These are phyloP conservation scores for Stentor coeruleus DNA, from an alignment of 73 alveolate species.

Conservation along the genomic window DNA sequence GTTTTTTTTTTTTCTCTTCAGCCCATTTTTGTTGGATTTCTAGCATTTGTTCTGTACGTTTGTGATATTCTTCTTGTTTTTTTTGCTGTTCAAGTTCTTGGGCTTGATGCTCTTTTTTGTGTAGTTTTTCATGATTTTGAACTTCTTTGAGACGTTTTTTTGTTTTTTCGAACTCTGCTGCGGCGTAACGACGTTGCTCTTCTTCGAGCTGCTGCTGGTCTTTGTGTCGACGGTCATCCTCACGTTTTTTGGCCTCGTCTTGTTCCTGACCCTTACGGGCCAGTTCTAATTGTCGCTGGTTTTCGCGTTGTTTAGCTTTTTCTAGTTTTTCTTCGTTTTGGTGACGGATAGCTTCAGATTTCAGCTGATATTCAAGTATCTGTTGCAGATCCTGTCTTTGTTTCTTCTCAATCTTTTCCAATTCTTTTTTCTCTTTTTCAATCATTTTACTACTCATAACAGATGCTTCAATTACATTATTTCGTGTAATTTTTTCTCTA, in stretches of 20 bases:
- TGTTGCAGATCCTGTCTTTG: conserved; percentile 6
- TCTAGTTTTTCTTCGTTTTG: not conserved
- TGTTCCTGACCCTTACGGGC: not conserved
- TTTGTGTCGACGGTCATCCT: not conserved
- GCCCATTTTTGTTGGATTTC: not conserved
- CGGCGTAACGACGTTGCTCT: not conserved
- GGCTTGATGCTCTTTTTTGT: not conserved
- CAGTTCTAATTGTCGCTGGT: not conserved
- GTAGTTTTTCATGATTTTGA: not conserved
- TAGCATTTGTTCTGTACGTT: not conserved
- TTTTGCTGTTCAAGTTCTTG: not conserved
- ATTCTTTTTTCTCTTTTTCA: not conserved
- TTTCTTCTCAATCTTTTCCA: not conserved
- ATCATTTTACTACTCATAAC: not conserved
- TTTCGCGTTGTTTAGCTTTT: not conserved
- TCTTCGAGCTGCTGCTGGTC: not conserved
- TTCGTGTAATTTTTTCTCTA: not conserved
- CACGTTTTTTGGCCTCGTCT: not conserved
- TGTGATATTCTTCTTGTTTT: conserved; percentile 3
- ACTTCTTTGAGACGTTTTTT: not conserved
- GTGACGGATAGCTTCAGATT: not conserved
- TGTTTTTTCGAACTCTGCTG: not conserved
- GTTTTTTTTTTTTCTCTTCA: not conserved
- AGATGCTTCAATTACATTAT: not conserved
- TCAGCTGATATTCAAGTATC: not conserved